phyloP scores from a whole-genome alignment of 805 yeast genomes.

The Yarrowia sp. region DNA sequence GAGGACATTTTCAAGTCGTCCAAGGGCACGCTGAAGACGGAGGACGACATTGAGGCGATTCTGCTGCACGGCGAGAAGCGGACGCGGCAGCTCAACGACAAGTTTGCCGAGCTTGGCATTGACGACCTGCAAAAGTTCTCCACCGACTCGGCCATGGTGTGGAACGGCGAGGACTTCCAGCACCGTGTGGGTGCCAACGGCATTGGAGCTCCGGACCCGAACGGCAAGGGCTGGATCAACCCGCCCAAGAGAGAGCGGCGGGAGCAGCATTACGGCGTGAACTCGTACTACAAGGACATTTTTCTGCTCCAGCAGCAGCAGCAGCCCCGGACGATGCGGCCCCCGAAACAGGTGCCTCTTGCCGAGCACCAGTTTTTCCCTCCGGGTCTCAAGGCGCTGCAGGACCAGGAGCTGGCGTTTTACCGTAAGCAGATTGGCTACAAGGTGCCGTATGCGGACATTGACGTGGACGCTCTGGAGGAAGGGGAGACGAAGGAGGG shows the following conservation, averaged over 20 bases:
- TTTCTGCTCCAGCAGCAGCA: slow-evolving; percentile 56
- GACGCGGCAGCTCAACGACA: slow-evolving; percentile 78
- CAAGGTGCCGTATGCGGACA: slow-evolving; percentile 68
- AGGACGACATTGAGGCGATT: slow-evolving; percentile 83
- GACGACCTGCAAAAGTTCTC: slow-evolving; percentile 94
- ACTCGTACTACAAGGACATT: slow-evolving; percentile 83
- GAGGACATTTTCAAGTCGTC: slow-evolving; percentile 75
- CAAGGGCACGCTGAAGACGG: slow-evolving; percentile 49
- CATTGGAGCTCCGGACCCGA: slow-evolving; percentile 44
- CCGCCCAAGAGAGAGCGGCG: slow-evolving; percentile 67
- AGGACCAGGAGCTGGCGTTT: slow-evolving; percentile 81
- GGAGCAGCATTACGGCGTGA: slow-evolving; percentile 77
- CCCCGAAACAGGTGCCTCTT: slow-evolving; percentile 82
- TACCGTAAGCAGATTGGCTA: slow-evolving; percentile 72
- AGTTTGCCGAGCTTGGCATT: slow-evolving; percentile 83
- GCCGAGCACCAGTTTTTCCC: slow-evolving; percentile 94
- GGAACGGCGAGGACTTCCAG: slow-evolving; percentile 92
- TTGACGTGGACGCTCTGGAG: slow-evolving; percentile 55
- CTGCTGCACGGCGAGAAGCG: slow-evolving; percentile 80
- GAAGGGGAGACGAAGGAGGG: slow-evolving; percentile 55
- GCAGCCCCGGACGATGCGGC: slow-evolving; percentile 58
- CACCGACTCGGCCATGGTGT: slow-evolving; percentile 89
- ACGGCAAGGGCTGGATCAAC: slow-evolving; percentile 73
- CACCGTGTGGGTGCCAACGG: slow-evolving; percentile 50
- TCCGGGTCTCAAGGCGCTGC: slow-evolving; percentile 71